Conservation (phyloP, 768 basidiomycete species). For the Lactarius quietus region DNA sequence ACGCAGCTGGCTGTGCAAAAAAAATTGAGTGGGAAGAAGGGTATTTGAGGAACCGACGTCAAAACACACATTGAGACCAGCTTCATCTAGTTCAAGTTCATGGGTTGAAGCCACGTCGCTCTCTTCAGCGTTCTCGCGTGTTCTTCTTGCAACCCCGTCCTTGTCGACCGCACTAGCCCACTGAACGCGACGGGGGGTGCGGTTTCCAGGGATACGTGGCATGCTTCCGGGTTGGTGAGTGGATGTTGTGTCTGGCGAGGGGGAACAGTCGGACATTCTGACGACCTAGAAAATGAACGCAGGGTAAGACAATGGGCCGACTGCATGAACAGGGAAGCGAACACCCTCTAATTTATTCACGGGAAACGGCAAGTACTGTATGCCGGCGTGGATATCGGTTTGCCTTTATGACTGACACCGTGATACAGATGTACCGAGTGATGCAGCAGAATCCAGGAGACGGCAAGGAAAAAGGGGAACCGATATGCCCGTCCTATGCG, state of each 20-base stretch:
- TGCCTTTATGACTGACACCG: no score
- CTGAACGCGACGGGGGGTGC: slow-evolving; percentile 25
- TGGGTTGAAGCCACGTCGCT: slow-evolving; percentile 29
- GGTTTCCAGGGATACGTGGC: slow-evolving; percentile 11
- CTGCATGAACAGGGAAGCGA: background rate
- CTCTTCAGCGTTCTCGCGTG: slow-evolving; percentile 2
- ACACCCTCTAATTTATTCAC: background rate
- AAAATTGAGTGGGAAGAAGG: background rate
- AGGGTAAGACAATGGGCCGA: background rate
- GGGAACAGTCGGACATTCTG: background rate
- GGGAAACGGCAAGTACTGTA: background rate
- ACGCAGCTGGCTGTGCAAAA: slow-evolving; percentile 42
- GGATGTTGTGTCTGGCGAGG: background rate
- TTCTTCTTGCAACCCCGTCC: background rate
- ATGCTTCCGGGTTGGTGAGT: background rate
- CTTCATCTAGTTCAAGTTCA: slow-evolving; percentile 51
- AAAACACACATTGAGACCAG: slow-evolving; percentile 49
- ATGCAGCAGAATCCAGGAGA: background rate
- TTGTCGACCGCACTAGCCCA: slow-evolving; percentile 21
- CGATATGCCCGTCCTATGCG: background rate
- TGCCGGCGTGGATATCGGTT: background rate
- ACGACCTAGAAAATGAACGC: background rate
- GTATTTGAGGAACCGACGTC: background rate
- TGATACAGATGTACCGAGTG: background rate
- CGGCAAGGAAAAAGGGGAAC: background rate